Evolutionary conservation across 2,329 filamentous ascomycete genomes (phyloP).

Genomic region (Ilyonectria destructans): DNA sequence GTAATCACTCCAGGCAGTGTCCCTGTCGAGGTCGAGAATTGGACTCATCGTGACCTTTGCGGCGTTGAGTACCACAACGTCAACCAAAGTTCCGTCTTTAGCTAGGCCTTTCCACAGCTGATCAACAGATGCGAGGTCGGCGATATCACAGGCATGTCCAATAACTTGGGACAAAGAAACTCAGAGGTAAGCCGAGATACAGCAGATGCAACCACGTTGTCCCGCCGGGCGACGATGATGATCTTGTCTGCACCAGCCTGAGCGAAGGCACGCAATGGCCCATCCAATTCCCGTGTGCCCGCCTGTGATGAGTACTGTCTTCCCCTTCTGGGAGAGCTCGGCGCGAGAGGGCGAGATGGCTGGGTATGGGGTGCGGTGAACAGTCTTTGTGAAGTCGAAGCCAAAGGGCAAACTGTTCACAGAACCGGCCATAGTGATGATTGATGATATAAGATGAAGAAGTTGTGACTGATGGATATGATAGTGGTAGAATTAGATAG

Average conservation of each 20-base stretch:
- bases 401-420: no score
- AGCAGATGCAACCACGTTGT: not conserved
- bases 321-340: constrained; percentile 13
- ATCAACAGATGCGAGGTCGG: constrained; percentile 34
- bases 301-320: constrained; percentile 15
- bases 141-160: constrained; percentile 43
- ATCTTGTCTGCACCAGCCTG: not conserved
- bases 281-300: constrained; percentile 4
- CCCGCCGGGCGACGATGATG: constrained; percentile 7
- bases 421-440: no score
- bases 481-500: no score
- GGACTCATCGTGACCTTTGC: constrained; percentile 29
- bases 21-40: constrained; percentile 28
- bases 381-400: not conserved
- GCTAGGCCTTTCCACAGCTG: constrained; percentile 51
- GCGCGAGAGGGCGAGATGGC: constrained; percentile 15
- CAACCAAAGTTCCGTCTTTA: constrained; percentile 41
- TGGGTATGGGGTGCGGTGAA: constrained; percentile 4
- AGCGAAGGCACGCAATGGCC: constrained; percentile 4
- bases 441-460: no score
- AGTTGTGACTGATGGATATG: no score
- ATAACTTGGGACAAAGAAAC: constrained; percentile 24
- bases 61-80: constrained; percentile 51
- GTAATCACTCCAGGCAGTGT: constrained; percentile 28
- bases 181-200: not conserved